Conservation (phyloP, 176 grass and related monocot species). For the Dactylis glomerata region DNA sequence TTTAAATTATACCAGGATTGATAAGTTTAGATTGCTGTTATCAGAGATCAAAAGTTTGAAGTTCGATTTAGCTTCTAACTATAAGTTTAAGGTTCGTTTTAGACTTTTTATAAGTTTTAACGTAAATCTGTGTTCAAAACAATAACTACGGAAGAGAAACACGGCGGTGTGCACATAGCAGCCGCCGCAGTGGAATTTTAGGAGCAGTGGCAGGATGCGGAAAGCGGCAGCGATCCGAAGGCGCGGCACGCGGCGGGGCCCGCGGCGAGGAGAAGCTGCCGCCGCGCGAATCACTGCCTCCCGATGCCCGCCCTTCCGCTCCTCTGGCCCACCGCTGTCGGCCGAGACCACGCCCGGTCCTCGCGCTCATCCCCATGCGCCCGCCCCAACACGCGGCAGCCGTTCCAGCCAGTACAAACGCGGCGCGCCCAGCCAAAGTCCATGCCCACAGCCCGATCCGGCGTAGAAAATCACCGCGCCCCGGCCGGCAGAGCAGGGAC, state of each 20-base stretch:
- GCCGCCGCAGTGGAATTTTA: not conserved
- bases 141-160: not conserved
- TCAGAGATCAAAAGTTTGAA: too few relatives aligned
- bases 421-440: not conserved
- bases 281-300: constrained; percentile 56
- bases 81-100: too few relatives aligned
- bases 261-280: constrained; percentile 35
- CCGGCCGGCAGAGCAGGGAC: not conserved
- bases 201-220: constrained; percentile 17
- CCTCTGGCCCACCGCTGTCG: constrained; percentile 41
- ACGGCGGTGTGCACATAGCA: not conserved
- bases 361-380: constrained; percentile 5
- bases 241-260: constrained; percentile 27
- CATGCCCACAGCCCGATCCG: not conserved
- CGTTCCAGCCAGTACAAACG: not conserved
- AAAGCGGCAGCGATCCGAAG: constrained; percentile 23
- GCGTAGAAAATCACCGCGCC: not conserved
- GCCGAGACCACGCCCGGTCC: constrained; percentile 44
- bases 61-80: too few relatives aligned
- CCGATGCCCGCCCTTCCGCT: constrained; percentile 40
- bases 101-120: too few relatives aligned
- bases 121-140: too few relatives aligned
- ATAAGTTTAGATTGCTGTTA: too few relatives aligned
- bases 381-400: constrained; percentile 1
- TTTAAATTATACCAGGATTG: too few relatives aligned